Evolutionary conservation across 371 early-diverging fungal genomes (phyloP), one percentile per base, ranked within the genome.

Genomic region (Lichtheimia corymbifera): DNA sequence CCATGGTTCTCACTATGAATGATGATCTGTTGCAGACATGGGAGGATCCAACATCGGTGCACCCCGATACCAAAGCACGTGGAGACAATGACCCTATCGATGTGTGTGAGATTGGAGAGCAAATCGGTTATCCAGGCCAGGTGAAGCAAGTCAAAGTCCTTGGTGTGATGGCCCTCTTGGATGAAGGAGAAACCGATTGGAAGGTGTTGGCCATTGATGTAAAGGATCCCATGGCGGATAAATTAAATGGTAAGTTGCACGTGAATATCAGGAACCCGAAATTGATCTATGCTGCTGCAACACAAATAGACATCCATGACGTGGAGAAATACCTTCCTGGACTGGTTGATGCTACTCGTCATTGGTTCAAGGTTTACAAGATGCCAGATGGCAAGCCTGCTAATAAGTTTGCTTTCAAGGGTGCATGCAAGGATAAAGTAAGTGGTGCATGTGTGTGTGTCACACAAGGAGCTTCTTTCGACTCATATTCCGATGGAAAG

Each of bases 331-430:
- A 94, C 76, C 86, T 93, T 62, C 99, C 99, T 6, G 99, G 98
- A 13, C 85, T 99, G 20, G 76, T 99, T 50, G 91, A 92, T 54
- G 95, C 95, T 50, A 97, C 98, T 41, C 90, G 91, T 72, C 93
- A 96, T 74, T 99, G 99, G 99, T 98, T 99, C 91, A 92, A 94
- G 68, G 89, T 97, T 73, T 99, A 99, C 89, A 99, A 99, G 87
- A 92, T 99, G 74, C 99, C 99, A 27, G 99, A 99, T 85, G 98
- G 98, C 58, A 99, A 99, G 85, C 94, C 94, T 55, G 95, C 93
- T 78, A 99, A 99, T 85, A 80, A 89, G 76, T 99, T 99, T 83
- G 99, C 98, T 44, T 97, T 99, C 77, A 82, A 86, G 71, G 99
- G 98, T 60, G 84, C 92, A 75, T 92, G 91, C 71, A 90, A 90